A percentile compares a stretch with the other conserved stretches of the same genome.
phyloP scores from a whole-genome alignment of 805 yeast species.

The Sporopachydermia lactativora region DNA sequence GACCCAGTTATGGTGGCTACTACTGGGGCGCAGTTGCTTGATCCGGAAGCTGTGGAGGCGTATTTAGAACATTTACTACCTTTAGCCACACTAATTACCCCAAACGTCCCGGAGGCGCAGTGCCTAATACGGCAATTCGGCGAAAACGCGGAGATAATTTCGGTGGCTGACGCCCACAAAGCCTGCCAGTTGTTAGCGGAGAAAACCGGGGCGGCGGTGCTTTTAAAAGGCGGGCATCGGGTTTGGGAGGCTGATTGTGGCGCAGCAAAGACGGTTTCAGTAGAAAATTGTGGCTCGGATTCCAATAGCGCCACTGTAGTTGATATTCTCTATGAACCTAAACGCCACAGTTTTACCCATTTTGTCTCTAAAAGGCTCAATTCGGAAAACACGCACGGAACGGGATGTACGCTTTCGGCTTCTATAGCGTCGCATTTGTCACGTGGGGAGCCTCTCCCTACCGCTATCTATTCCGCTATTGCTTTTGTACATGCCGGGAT shows the following conservation, averaged over 20 bases:
- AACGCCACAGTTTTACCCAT: conserved; percentile 21
- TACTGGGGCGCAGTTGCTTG: conserved; percentile 50
- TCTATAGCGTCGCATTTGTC: conserved; percentile 70
- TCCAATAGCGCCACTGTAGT: conserved; percentile 21
- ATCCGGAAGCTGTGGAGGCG: conserved; percentile 28
- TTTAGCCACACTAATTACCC: conserved; percentile 51
- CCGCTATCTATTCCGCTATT: conserved; percentile 42
- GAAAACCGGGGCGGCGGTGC: conserved; percentile 30
- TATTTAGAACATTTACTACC: conserved; percentile 33
- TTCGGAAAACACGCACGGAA: conserved; percentile 63
- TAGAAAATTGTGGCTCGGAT: conserved; percentile 8
- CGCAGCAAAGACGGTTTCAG: conserved; percentile 8
- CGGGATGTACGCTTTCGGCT: conserved; percentile 81
- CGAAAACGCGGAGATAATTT: conserved; percentile 14
- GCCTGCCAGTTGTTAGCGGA: conserved; percentile 27
- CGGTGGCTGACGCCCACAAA: conserved; percentile 26
- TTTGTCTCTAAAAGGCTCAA: conserved; percentile 32
- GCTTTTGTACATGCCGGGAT: conserved; percentile 58
- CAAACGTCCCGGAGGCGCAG: conserved; percentile 58
- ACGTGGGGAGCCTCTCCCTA: conserved; percentile 28
- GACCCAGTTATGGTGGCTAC: conserved; percentile 85
- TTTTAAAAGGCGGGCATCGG: conserved; percentile 79
- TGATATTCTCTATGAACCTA: conserved; percentile 40
- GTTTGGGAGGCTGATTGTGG: conserved; percentile 17
- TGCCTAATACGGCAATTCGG: conserved; percentile 23